Evolutionary conservation across 2,329 filamentous ascomycete species (phyloP).

Genomic region (Trichoderma lentiforme): DNA sequence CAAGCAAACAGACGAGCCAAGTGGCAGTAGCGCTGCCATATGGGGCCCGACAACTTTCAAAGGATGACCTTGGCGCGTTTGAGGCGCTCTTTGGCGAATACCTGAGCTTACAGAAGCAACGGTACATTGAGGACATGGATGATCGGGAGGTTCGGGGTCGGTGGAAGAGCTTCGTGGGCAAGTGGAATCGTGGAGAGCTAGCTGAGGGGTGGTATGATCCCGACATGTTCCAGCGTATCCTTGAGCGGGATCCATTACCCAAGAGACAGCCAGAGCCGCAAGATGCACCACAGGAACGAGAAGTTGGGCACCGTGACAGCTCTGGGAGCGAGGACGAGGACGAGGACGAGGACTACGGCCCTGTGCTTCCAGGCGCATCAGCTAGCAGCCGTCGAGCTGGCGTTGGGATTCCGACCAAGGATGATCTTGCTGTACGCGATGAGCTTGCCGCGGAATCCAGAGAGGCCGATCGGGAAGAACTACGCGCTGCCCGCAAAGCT

Average conservation of each 20-base stretch:
- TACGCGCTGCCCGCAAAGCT: constrained; percentile 59
- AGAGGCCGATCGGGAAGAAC: constrained; percentile 48
- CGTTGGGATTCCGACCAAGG: constrained; percentile 64
- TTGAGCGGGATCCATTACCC: constrained; percentile 27
- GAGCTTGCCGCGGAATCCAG: constrained; percentile 51
- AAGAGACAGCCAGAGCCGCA: neutral
- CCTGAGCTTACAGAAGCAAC: constrained; percentile 80
- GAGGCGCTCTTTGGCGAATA: constrained; percentile 77
- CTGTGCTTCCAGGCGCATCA: constrained; percentile 28
- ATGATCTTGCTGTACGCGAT: constrained; percentile 66
- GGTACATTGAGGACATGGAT: constrained; percentile 64
- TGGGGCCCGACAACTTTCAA: constrained; percentile 62
- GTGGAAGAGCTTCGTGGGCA: constrained; percentile 89
- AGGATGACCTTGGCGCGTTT: constrained; percentile 64
- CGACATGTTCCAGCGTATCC: constrained; percentile 52
- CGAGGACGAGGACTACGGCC: constrained; percentile 51
- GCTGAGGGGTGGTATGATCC: constrained; percentile 94
- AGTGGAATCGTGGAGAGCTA: constrained; percentile 89
- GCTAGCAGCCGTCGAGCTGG: constrained; percentile 35
- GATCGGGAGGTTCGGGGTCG: constrained; percentile 75
- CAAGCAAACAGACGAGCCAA: neutral
- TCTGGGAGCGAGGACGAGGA: constrained; percentile 20
- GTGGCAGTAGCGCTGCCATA: constrained; percentile 53
- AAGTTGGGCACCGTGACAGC: constrained; percentile 4
- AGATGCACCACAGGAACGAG: neutral